These are phyloP conservation scores for Alternaria angustiovoidea DNA, from an alignment of 2,329 filamentous ascomycete genomes.

Conservation along the genomic window DNA sequence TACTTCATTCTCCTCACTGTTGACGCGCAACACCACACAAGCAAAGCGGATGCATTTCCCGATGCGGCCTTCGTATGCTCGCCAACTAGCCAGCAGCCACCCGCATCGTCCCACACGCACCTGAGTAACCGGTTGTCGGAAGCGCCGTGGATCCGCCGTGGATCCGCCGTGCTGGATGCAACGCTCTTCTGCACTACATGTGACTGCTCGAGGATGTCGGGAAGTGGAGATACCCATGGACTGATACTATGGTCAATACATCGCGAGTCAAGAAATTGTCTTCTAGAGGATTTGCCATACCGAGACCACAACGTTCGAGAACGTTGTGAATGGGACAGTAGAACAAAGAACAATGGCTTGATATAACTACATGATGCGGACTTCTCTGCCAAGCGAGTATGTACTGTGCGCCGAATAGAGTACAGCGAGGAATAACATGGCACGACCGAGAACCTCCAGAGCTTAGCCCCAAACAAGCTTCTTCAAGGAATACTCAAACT, in stretches of 20 bases:
- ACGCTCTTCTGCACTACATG: background rate
- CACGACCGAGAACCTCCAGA: background rate
- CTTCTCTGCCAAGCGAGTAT: background rate
- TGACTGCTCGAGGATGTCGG: background rate
- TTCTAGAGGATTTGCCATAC: background rate
- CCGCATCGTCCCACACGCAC: conserved; percentile 5
- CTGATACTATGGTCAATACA: background rate
- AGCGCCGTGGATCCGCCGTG: background rate
- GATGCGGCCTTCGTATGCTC: conserved; percentile 8
- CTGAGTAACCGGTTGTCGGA: background rate
- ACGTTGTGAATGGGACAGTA: background rate
- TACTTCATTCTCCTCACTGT: background rate
- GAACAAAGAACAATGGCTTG: background rate
- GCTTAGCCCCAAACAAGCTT: conserved; percentile 81
- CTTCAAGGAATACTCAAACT: conserved; percentile 88
- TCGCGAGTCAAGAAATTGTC: background rate
- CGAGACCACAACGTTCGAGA: background rate
- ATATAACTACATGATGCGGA: background rate
- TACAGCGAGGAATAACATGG: background rate
- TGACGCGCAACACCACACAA: background rate
- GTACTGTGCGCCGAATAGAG: background rate
- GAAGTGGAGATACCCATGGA: background rate
- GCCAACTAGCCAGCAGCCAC: conserved; percentile 1
- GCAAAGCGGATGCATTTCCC: conserved; percentile 8
- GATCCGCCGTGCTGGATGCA: background rate